Conservation (phyloP, 805 yeast species). For the Myxozyma lipomycoides region DNA sequence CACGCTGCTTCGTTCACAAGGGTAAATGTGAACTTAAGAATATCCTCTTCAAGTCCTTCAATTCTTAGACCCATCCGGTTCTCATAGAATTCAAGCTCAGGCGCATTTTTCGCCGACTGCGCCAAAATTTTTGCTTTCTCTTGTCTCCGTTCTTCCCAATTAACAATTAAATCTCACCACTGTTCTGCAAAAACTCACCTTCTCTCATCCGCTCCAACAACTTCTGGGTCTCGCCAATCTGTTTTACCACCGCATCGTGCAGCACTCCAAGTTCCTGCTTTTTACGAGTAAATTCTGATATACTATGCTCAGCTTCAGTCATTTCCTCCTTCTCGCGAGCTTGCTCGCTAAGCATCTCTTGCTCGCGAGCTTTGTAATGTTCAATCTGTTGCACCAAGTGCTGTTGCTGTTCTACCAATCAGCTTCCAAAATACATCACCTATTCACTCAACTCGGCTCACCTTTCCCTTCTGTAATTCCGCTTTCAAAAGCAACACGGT, state of each 20-base stretch:
- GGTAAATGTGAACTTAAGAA: slow-evolving; percentile 48
- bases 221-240: slow-evolving; percentile 37
- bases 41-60: slow-evolving; percentile 47
- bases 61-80: slow-evolving; percentile 52
- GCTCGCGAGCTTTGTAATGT: slow-evolving; percentile 20
- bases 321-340: slow-evolving; percentile 32
- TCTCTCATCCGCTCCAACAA: slow-evolving; percentile 37
- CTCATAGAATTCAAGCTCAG: slow-evolving; percentile 53
- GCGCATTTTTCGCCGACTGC: slow-evolving; percentile 49
- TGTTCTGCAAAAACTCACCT: slow-evolving; percentile 29
- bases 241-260: slow-evolving; percentile 27
- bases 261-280: slow-evolving; percentile 29
- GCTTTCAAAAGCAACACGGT: slow-evolving; percentile 27
- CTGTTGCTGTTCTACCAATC: slow-evolving; percentile 27
- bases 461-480: slow-evolving; percentile 24
- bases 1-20: slow-evolving; percentile 47
- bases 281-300: slow-evolving; percentile 29
- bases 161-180: background rate
- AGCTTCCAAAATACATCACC: background rate
- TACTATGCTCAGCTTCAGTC: slow-evolving; percentile 31
- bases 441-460: slow-evolving; percentile 5
- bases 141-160: slow-evolving; percentile 33
- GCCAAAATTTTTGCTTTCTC: slow-evolving; percentile 36
- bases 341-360: slow-evolving; percentile 23
- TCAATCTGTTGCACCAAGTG: slow-evolving; percentile 38